Evolutionary conservation across 2,329 filamentous ascomycete species (phyloP).

Genomic region (Fusarium irregulare): DNA sequence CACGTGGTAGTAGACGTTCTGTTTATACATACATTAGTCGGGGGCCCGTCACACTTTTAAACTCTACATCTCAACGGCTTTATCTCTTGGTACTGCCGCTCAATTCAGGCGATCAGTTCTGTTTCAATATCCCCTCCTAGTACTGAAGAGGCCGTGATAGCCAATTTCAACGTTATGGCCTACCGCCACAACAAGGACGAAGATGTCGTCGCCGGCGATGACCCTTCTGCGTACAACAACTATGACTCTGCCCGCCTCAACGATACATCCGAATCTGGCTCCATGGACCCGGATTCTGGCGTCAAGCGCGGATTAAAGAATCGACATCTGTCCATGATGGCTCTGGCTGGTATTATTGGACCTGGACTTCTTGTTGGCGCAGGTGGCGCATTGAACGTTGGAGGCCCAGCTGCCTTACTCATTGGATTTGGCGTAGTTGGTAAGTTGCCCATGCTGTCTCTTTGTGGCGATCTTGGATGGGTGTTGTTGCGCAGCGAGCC

Average conservation of each 20-base stretch:
- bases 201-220: constrained; percentile 34
- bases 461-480: not conserved
- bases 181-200: constrained; percentile 39
- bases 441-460: constrained; percentile 26
- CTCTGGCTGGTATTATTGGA: constrained; percentile 71
- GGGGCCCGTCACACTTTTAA: not conserved
- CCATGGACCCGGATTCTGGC: constrained; percentile 70
- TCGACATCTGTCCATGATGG: constrained; percentile 74
- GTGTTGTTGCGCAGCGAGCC: not conserved
- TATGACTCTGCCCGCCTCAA: constrained; percentile 33
- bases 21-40: constrained; percentile 8
- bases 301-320: constrained; percentile 78
- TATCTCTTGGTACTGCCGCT: not conserved
- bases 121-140: not conserved
- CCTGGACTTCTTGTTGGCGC: constrained; percentile 79
- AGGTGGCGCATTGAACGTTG: constrained; percentile 74
- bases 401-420: constrained; percentile 76
- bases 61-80: not conserved
- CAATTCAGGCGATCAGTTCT: not conserved
- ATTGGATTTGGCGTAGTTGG: constrained; percentile 79
- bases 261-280: constrained; percentile 50
- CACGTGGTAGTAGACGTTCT: constrained; percentile 14
- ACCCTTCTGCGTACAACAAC: constrained; percentile 28
- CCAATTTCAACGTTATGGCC: constrained; percentile 12
- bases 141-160: constrained; percentile 16